Evolutionary conservation across 257 asterid genomes (phyloP), one percentile per base, ranked within the genome.

Genomic region (Gentiana dahurica): DNA sequence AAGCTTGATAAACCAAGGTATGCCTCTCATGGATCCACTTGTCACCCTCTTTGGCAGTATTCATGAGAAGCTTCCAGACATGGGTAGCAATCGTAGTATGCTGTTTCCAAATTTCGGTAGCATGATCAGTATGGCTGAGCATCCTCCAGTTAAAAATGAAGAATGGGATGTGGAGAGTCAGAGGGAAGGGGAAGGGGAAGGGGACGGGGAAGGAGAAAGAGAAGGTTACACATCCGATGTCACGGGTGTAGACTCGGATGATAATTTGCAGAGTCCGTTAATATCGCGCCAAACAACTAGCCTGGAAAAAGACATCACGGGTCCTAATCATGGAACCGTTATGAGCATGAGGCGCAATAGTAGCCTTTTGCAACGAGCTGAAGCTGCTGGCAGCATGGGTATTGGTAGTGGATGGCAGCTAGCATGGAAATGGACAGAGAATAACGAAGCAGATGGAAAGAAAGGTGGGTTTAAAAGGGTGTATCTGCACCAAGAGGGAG

Each of bases 401-500:
- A 66, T 66, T 35, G 71, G 71, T 8, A 55, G 71, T 15, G 71
- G 71, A 41, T 66, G 71, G 71, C 71, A 58, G 37, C 35, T 66
- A 11, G 71, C 71, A n/a, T 65, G 69, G 69, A 57, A 51, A 51
- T 65, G 69, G 69, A 38, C 59, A 3, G 64, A 66, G 45, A 66
- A 41, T 46, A 65, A 59, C 10, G 63, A 46, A 34, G 54, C 46
- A 43, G 71, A 66, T 66, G 71, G 58, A 48, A 66, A 44, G 54
- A 59, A 51, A 6, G 71, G 65, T 7, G 71, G 61, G 11, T 57
- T 66, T 15, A 59, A 66, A 53, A 59, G 65, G 55, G 59, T 66
- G 24, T 66, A 59, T 53, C 33, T 66, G 52, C 71, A 59, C n/a
- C 32, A 66, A 54, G 61, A 59, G 41, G 64, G 65, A 8, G 56